Evolutionary conservation across 2,329 filamentous ascomycete species (phyloP).

Genomic region (Pseudocercospora fijiensis): DNA sequence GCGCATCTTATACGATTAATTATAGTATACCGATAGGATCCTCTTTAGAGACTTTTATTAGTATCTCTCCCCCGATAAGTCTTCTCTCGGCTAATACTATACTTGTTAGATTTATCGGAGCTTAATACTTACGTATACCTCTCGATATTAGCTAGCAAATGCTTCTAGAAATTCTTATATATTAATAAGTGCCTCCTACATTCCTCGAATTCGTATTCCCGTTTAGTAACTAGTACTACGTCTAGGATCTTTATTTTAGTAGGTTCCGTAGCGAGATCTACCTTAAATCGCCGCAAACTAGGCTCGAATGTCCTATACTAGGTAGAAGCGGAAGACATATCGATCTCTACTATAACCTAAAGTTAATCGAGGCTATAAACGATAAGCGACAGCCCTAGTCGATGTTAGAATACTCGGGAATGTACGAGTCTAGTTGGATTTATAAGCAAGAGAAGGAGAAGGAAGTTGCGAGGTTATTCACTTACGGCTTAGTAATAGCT

Average conservation of each 20-base stretch:
- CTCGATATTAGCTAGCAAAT: slow-evolving; percentile 8
- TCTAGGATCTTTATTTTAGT: slow-evolving; percentile 41
- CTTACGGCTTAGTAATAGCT: no score
- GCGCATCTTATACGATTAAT: neutral
- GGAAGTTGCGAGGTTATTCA: no score
- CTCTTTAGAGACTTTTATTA: slow-evolving; percentile 4
- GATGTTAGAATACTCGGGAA: no score
- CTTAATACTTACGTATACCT: neutral
- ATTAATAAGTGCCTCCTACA: slow-evolving; percentile 39
- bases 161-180: slow-evolving; percentile 27
- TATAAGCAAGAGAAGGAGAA: no score
- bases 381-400: slow-evolving; percentile 36
- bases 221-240: slow-evolving; percentile 37
- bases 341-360: slow-evolving; percentile 44
- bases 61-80: neutral
- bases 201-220: slow-evolving; percentile 44
- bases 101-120: slow-evolving; percentile 1
- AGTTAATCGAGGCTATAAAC: slow-evolving; percentile 32
- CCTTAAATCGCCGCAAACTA: slow-evolving; percentile 16
- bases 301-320: slow-evolving; percentile 32
- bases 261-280: slow-evolving; percentile 38
- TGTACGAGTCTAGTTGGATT: no score
- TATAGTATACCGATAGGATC: neutral
- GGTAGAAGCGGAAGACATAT: slow-evolving; percentile 41
- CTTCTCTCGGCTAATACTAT: neutral